Evolutionary conservation across 140 eudicot species (phyloP).

Genomic region (Erigeron philadelphicus): DNA sequence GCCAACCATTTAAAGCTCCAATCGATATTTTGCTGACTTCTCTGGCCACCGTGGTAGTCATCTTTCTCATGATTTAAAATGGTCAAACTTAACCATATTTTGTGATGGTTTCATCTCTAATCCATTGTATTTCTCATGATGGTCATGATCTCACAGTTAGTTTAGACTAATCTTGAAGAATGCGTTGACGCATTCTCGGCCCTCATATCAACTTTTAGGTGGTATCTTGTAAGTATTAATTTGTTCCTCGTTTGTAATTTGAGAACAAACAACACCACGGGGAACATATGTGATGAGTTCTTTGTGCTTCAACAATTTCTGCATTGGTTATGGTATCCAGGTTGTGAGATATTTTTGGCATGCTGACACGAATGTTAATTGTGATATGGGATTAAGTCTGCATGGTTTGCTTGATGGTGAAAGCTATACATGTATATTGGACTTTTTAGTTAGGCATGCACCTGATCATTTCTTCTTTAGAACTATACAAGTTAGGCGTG

Average conservation of each 20-base stretch:
- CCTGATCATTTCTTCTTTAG: too few relatives aligned
- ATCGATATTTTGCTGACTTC: conserved; percentile 22
- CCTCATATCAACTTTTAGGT: conserved; percentile 11
- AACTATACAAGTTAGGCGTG: too few relatives aligned
- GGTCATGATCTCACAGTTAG: conserved; percentile 4
- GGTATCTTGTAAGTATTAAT: conserved; percentile 26
- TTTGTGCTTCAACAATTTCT: conserved; percentile 16
- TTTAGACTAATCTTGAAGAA: conserved; percentile 20
- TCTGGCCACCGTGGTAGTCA: conserved; percentile 28
- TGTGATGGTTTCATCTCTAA: conserved; percentile 10
- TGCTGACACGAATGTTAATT: background rate
- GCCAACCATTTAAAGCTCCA: conserved; percentile 41
- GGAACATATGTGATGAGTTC: conserved; percentile 20
- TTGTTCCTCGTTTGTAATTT: conserved; percentile 31
- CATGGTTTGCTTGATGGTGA: background rate
- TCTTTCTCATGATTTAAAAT: conserved; percentile 28
- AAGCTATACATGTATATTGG: background rate
- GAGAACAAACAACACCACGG: conserved; percentile 21
- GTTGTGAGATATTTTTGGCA: background rate
- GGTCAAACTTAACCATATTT: background rate
- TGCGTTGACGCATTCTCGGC: conserved; percentile 25
- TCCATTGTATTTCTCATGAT: conserved; percentile 1
- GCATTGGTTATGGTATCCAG: conserved; percentile 8
- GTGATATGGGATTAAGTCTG: too few relatives aligned
- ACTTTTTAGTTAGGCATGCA: background rate